Evolutionary conservation across 1,284 basidiomycete genomes (phyloP), one percentile per base, ranked within the genome.

Genomic region (Papiliotrema nemorosa): DNA sequence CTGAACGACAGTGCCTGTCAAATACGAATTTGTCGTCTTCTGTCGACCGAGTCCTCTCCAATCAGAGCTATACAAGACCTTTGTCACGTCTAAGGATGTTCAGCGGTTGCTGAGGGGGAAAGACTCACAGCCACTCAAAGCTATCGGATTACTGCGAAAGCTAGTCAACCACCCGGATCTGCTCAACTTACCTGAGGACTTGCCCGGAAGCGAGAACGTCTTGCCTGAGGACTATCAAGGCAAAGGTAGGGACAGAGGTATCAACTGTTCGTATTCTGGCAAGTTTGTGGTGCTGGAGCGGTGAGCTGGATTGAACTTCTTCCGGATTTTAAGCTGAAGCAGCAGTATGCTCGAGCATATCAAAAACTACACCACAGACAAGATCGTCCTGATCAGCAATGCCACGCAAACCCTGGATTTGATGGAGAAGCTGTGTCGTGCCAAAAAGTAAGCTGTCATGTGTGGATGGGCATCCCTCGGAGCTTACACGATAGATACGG

Each of bases 21-120:
- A 99, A 73, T 97, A 98, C 77, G 94, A 98, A 74, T 92, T 97
- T 57, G 96, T 98, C 59, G 96, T 99, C 1, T 99, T 98, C 76
- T 97, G 94, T 73, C 81, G 84, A 42, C 82, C 92, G 14, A 93
- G 91, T 1, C 80, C 86, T 2, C 87, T 98, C 65, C 94, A 99
- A 67, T 78, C 92, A 5, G 80, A 86, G 1, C 78, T 99, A 3
- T 99, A 99, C 73, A 84, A 86, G 35, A 80, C 90, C 40, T 98
- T 99, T 69, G 94, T 97, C 59, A 86, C 86, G 3, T 96, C 93
- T 6, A 91, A 93, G 10, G 90, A 92, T 65, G 96, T 97, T 63
- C 90, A 91, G 69, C 88, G 88, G 14, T 78, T 97, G 16, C 81
- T 98, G 3, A 85, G 89, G 20, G 96, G 96, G 24, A 82, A 83